Conservation (phyloP, 495 filamentous ascomycete genomes). For the Podospora australis region DNA sequence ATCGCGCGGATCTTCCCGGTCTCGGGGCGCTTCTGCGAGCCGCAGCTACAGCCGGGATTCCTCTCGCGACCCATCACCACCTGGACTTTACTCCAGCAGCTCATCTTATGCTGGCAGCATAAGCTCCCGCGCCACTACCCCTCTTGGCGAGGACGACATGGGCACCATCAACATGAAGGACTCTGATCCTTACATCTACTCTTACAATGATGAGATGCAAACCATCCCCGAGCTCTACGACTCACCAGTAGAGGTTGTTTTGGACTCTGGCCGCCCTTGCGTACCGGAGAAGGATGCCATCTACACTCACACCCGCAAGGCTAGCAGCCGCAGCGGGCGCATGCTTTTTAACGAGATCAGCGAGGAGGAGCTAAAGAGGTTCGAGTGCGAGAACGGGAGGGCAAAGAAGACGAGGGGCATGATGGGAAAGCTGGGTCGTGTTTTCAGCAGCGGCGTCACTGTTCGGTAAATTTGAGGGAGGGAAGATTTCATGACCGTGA, state of each 20-base stretch:
- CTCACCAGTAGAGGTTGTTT: conserved; percentile 32
- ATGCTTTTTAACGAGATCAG: conserved; percentile 44
- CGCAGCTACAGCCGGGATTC: conserved; percentile 28
- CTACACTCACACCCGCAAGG: conserved; percentile 13
- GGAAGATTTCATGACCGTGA: background rate
- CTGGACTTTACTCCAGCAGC: conserved; percentile 34
- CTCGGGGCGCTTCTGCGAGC: conserved; percentile 22
- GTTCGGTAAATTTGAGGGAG: conserved; percentile 8
- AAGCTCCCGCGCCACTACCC: conserved; percentile 40
- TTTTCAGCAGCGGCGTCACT: conserved; percentile 29
- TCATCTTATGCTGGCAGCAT: conserved; percentile 37
- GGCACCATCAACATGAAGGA: conserved; percentile 16
- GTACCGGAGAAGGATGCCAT: conserved; percentile 24
- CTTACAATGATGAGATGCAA: background rate
- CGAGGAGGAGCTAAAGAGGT: conserved; percentile 31
- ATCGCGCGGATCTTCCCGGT: conserved; percentile 34
- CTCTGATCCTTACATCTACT: conserved; percentile 26
- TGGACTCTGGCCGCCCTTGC: conserved; percentile 18
- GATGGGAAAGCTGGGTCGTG: conserved; percentile 25
- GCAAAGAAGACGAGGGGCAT: conserved; percentile 35
- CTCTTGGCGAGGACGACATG: conserved; percentile 28
- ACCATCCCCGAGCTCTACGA: conserved; percentile 27
- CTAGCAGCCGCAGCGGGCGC: conserved; percentile 11
- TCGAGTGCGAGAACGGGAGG: conserved; percentile 30
- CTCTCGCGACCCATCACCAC: conserved; percentile 29